A percentile compares a stretch with the other conserved stretches of the same genome.
phyloP scores from a whole-genome alignment of 164 flowering plant genomes.

The Malania oleifera region DNA sequence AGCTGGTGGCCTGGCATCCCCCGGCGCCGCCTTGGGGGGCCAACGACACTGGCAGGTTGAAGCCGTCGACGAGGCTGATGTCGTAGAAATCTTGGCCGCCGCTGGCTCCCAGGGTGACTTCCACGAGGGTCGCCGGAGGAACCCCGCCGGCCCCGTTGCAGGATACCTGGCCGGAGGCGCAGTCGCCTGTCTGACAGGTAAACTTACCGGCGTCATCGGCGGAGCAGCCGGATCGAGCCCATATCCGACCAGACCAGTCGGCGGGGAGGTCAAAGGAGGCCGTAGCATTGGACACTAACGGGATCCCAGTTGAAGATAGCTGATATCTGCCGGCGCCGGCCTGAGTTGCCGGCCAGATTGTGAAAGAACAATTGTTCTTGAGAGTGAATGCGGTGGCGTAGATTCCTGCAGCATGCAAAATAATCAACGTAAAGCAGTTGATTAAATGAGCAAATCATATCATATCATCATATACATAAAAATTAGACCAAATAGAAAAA shows the following conservation, averaged over 20 bases:
- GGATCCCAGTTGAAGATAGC: background rate
- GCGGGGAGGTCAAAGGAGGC: background rate
- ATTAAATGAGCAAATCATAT: too few species aligned
- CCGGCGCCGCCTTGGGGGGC: constrained; percentile 2
- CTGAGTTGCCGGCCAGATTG: background rate
- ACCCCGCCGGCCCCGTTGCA: background rate
- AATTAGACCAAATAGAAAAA: too few species aligned
- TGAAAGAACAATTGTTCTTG: background rate
- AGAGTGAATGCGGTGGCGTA: background rate
- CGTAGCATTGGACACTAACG: background rate
- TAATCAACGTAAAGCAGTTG: too few species aligned
- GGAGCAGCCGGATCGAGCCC: constrained; percentile 4
- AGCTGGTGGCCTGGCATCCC: too few species aligned
- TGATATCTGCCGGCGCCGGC: background rate
- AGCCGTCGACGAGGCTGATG: constrained; percentile 6
- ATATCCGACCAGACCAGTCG: constrained; percentile 2
- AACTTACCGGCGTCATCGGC: background rate
- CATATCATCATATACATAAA: too few species aligned
- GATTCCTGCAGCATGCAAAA: too few species aligned
- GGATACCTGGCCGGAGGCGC: background rate
- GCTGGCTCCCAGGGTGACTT: constrained; percentile 4
- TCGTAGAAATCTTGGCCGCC: constrained; percentile 5
- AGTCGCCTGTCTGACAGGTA: background rate
- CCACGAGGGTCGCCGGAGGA: constrained; percentile 1
- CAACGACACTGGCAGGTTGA: constrained; percentile 1